Percentiles rank a stretch among this genome's conserved stretches.
phyloP scores from a whole-genome alignment of 371 early-diverging fungal genomes.

The Lichtheimia ornata region DNA sequence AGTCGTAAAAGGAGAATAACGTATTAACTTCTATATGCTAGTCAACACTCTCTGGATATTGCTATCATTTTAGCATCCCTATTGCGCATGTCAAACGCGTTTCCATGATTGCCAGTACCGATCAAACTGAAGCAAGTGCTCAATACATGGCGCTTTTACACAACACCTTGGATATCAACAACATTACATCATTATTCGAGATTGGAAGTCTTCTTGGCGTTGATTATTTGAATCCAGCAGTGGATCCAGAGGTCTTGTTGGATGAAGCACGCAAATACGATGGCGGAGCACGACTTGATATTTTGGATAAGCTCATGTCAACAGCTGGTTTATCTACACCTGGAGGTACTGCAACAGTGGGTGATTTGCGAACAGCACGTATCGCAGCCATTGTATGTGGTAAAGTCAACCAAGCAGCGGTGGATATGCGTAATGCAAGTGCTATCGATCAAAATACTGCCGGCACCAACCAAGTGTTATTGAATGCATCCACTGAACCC shows the following conservation, averaged over 20 bases:
- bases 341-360: constrained; percentile 16
- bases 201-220: constrained; percentile 33
- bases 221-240: constrained; percentile 21
- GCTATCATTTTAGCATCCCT: constrained; percentile 36
- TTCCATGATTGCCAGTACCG: neutral
- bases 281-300: constrained; percentile 13
- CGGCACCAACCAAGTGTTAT: constrained; percentile 5
- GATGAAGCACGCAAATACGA: constrained; percentile 24
- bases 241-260: constrained; percentile 12
- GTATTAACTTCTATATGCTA: neutral
- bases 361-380: constrained; percentile 41
- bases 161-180: constrained; percentile 7
- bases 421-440: constrained; percentile 9
- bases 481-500: constrained; percentile 44
- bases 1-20: too few relatives aligned
- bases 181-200: constrained; percentile 28
- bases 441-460: constrained; percentile 3
- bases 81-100: constrained; percentile 22
- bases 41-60: constrained; percentile 6
- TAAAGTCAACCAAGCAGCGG: constrained; percentile 23
- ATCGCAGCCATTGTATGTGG: constrained; percentile 42
- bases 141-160: neutral
- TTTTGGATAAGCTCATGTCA: constrained; percentile 20
- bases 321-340: constrained; percentile 23
- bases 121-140: neutral